Base-by-base conservation (phyloP, 306 rosid genomes). In the Vachellia collinsii region DNA sequence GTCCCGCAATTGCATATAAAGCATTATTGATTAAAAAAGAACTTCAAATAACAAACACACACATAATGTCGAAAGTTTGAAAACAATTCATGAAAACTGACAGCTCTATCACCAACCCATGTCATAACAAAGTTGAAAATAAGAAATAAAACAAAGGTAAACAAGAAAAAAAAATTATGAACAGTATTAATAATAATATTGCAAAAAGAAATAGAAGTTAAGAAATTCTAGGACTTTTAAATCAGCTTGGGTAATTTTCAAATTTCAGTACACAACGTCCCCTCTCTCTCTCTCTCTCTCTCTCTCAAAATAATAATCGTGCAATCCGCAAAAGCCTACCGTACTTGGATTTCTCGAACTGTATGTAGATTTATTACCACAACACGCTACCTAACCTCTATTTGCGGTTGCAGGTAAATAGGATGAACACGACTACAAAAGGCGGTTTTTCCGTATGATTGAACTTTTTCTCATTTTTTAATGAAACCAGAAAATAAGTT, bases 91-190 rank as follows among this genome's bases (percentile, higher is more conserved):
- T 79, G 59, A 80, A 65, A 82, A 19, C 63, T 78, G 76, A 67
- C 61, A 76, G 39, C 81, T 78, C 79, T 37, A 61, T 67, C 72
- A 70, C 62, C 80, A 68, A 68, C 81, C 50, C 39, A 13, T 64
- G 81, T 48, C 79, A 43, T 69, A 41, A 50, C 70, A 72, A 54
- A 65, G 36, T 72, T 42, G 56, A 84, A 63, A 54, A 29, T 61
- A 79, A 70, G 61, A 14, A 10, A 56, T 10, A 29, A 34, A 86
- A 44, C 66, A 29, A 62, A 36, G 75, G 50, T 44, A 36, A 68
- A 20, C 11, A 25, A 36, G 42, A 44, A 20, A 47, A 19, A 43
- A 82, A 68, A 82, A 11, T 9, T 8, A 8, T 56, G 43, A 3
- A 64, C 4, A 19, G 11, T 41, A 56, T 50, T 22, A 42, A 66